Percentiles rank a stretch among this genome's conserved stretches.
These are phyloP conservation scores for Coprinellus micaceus DNA, from an alignment of 768 basidiomycete genomes.

Conservation along the genomic window DNA sequence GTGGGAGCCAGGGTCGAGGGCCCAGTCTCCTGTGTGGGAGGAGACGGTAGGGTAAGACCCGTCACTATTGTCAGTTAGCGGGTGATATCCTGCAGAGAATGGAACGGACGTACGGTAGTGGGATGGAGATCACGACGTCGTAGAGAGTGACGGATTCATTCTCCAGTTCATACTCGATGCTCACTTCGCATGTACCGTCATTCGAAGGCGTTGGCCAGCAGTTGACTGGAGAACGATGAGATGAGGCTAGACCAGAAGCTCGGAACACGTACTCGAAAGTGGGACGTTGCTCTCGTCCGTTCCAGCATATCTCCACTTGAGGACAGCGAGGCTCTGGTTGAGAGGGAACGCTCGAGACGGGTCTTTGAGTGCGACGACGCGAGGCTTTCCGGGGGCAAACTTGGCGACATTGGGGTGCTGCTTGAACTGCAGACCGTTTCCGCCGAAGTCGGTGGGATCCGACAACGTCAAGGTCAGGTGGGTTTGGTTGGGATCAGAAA, in stretches of 20 bases:
- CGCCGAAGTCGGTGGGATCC: slow-evolving; percentile 55
- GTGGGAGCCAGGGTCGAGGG: slow-evolving; percentile 74
- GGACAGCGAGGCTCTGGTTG: slow-evolving; percentile 77
- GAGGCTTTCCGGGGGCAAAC: slow-evolving; percentile 59
- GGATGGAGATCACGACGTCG: slow-evolving; percentile 87
- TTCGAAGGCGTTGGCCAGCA: slow-evolving; percentile 95
- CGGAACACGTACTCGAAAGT: slow-evolving; percentile 67
- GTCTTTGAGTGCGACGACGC: slow-evolving; percentile 82
- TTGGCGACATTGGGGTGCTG: slow-evolving; percentile 95
- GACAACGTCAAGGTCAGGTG: slow-evolving; percentile 68
- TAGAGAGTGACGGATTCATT: slow-evolving; percentile 75
- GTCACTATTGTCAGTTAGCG: slow-evolving; percentile 36
- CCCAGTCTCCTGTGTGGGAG: slow-evolving; percentile 75
- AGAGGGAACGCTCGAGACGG: slow-evolving; percentile 80
- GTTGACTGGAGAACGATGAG: slow-evolving; percentile 61
- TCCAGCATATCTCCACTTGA: slow-evolving; percentile 90
- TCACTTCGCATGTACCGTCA: slow-evolving; percentile 90
- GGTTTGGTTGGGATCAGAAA: slow-evolving; percentile 70
- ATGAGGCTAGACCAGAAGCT: neutral
- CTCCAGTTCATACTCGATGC: slow-evolving; percentile 96
- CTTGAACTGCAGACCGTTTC: slow-evolving; percentile 83
- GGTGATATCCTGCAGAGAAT: neutral
- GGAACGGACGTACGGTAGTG: slow-evolving; percentile 70
- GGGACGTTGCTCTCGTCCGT: slow-evolving; percentile 92
- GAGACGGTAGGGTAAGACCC: slow-evolving; percentile 86